Base-by-base conservation (phyloP, 1,284 basidiomycete genomes). In the Filobasidium uniguttulatum region DNA sequence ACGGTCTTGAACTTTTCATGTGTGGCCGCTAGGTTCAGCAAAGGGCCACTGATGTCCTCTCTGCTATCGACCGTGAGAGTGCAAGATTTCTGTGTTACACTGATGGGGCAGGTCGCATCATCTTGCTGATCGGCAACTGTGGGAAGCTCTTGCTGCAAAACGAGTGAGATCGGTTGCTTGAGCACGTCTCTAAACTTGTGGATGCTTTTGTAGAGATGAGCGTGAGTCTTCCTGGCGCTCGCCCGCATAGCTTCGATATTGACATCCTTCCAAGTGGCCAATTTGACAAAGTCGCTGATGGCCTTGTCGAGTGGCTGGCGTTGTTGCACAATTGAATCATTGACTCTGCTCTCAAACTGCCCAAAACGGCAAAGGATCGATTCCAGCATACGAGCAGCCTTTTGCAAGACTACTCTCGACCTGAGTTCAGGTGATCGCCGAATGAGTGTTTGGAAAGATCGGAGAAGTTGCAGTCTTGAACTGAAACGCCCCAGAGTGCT, bases 241-340 rank as follows among this genome's bases (percentile, higher is more conserved):
- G 85, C 82, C 65, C 85, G 86, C 56, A 99, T 75, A 3, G 94
- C 90, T 57, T 88, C 85, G 9, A 98, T 83, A 61, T 98, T 99
- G 62, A 93, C 75, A 63, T 99, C 94, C 66, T 86, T 93, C 94
- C 94, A 98, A 62, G 89, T 94, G 0, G 94, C 94, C 34, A 99
- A 75, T 66, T 89, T 90, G 73, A 98, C 84, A 63, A 87, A 85
- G 49, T 79, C 80, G 53, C 75, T 77, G 48, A 98, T 77, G 48
- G 93, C 84, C 59, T 81, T 83, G 68, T 96, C 88, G 37, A 96
- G 67, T 1, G 64, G 64, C 1, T 66, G 69, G 50, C 82, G 78
- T 64, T 88, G 81, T 8, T 74, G 68, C 3, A 63, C 58, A n/a
- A 94, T 68, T 6, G 72, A 73, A 6, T 69, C 62, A 6, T 69